Conservation (phyloP, 169 alveolate species). For the Toxoplasma gondii region DNA sequence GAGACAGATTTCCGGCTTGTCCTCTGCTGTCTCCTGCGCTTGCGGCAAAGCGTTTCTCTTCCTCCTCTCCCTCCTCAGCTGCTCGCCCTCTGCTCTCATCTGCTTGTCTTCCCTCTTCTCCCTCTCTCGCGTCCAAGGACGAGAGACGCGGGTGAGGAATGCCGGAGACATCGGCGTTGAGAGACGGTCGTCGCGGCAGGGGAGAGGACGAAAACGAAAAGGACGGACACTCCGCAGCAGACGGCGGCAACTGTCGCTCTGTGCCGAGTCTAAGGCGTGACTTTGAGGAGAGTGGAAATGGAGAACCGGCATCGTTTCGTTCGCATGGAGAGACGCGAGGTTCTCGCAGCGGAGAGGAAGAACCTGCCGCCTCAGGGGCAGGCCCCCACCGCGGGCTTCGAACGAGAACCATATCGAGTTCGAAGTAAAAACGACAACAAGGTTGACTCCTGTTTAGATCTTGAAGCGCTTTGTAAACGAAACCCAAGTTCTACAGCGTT, state of each 20-base stretch:
- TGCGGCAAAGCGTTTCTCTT: background rate
- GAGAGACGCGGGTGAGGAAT: background rate
- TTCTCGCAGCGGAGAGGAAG: background rate
- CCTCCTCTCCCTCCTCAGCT: background rate
- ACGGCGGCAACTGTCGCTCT: too few relatives aligned
- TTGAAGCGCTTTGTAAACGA: too few relatives aligned
- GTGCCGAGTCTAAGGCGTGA: too few relatives aligned
- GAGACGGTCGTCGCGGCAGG: background rate
- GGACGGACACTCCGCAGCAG: background rate
- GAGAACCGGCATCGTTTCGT: too few relatives aligned
- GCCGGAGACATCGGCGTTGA: background rate
- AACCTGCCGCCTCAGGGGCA: background rate
- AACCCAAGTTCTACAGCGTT: too few relatives aligned
- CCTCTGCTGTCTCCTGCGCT: too few relatives aligned
- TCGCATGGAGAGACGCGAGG: too few relatives aligned
- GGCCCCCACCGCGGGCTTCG: conserved; percentile 16
- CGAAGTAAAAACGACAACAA: too few relatives aligned
- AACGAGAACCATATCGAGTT: background rate
- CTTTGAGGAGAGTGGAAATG: too few relatives aligned
- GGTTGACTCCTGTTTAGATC: too few relatives aligned
- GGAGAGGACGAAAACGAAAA: background rate
- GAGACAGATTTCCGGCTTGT: too few relatives aligned
- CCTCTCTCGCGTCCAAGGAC: background rate
- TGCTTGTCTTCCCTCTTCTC: background rate
- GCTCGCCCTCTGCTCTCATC: background rate